Percentiles rank a stretch among this genome's conserved stretches.
Evolutionary conservation across 352 stramenopile species (phyloP).

Genomic region (Phytophthora pinifolia): DNA sequence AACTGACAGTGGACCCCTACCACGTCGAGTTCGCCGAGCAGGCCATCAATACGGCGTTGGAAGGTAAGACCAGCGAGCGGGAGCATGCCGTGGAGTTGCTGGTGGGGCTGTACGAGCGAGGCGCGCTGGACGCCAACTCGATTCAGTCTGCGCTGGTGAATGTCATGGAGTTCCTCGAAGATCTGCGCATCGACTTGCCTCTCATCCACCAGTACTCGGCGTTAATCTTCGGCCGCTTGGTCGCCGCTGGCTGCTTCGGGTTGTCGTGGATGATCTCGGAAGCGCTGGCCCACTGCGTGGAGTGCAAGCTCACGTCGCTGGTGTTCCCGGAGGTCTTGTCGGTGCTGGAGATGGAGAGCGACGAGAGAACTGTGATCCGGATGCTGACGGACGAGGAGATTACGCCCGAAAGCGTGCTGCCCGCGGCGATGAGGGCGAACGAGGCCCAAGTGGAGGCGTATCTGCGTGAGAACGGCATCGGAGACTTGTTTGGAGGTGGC

Average conservation of each 20-base stretch:
- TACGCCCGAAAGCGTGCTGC: constrained; percentile 48
- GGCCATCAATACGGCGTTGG: constrained; percentile 65
- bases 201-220: constrained; percentile 81
- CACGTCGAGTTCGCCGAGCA: constrained; percentile 74
- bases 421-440: constrained; percentile 37
- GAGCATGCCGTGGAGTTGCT: constrained; percentile 74
- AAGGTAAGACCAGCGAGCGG: constrained; percentile 74
- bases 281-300: constrained; percentile 49
- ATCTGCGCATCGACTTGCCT: constrained; percentile 86
- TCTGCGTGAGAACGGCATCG: constrained; percentile 62
- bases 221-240: constrained; percentile 71
- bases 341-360: constrained; percentile 75
- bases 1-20: constrained; percentile 51
- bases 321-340: constrained; percentile 76
- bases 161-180: constrained; percentile 82
- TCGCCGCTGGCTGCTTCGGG: constrained; percentile 79
- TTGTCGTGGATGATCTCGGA: constrained; percentile 80
- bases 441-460: constrained; percentile 54
- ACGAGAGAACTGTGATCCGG: constrained; percentile 57
- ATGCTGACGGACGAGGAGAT: constrained; percentile 86
- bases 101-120: constrained; percentile 70
- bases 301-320: constrained; percentile 60
- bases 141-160: constrained; percentile 72
- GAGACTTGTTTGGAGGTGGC: constrained; percentile 58
- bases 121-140: constrained; percentile 61